phyloP scores from a whole-genome alignment of 2,329 filamentous ascomycete genomes.

The Trichoderma koningiopsis region DNA sequence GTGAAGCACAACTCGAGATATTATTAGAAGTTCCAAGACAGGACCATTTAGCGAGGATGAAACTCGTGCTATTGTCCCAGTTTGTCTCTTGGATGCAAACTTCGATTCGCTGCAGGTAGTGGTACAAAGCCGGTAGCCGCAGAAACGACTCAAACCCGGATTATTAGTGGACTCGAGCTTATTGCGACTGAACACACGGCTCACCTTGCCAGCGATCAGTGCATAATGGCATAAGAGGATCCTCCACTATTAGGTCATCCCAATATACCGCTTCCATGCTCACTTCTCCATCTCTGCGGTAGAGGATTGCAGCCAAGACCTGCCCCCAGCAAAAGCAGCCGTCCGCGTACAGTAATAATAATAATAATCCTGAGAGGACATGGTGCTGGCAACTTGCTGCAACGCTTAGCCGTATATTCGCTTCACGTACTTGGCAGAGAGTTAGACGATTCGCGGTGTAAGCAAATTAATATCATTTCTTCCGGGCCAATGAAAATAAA shows the following conservation, averaged over 20 bases:
- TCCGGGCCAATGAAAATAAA: background rate
- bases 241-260: background rate
- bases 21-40: background rate
- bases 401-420: background rate
- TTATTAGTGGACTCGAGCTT: background rate
- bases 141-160: background rate
- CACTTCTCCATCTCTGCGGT: background rate
- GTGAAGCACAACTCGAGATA: background rate
- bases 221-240: background rate
- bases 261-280: background rate
- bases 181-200: background rate
- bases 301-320: background rate
- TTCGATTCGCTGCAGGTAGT: background rate
- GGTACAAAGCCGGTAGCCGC: background rate
- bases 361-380: background rate
- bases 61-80: background rate
- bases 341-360: background rate
- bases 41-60: background rate
- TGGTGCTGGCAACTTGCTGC: background rate
- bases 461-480: background rate
- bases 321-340: background rate
- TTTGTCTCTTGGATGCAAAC: background rate
- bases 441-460: background rate
- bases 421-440: background rate
- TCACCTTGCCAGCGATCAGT: background rate